Evolutionary conservation across 208 protist species (phyloP).

Genomic region (Acanthamoeba castellanii): DNA sequence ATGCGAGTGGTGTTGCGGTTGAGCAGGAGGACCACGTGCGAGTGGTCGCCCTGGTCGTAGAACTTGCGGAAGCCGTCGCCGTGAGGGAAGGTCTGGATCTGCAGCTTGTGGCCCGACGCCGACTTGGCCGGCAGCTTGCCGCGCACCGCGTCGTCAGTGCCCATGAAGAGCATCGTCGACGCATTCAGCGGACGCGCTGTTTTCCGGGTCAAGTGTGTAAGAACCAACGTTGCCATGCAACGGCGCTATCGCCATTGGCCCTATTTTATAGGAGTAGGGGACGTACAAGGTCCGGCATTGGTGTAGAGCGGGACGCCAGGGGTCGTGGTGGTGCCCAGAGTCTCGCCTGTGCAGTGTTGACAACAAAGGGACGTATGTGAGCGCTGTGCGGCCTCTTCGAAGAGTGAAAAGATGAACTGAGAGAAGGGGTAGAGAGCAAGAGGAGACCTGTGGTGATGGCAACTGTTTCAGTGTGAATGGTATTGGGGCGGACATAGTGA

Average conservation of each 20-base stretch:
- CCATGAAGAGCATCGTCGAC: background rate
- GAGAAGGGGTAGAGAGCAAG: background rate
- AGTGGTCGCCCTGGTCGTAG: background rate
- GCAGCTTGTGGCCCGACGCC: background rate
- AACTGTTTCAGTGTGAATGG: conserved; percentile 22
- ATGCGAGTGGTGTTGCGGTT: conserved; percentile 14
- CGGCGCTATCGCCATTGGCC: too few relatives aligned
- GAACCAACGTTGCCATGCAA: background rate
- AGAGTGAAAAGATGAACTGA: background rate
- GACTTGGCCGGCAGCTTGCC: conserved; percentile 14
- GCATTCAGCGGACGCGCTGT: background rate
- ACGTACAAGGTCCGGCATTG: background rate
- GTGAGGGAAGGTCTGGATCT: background rate
- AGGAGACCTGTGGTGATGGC: conserved; percentile 34
- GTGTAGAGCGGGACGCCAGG: background rate
- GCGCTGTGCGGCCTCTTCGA: background rate
- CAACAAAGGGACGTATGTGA: background rate
- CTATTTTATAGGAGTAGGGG: background rate
- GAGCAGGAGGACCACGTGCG: conserved; percentile 24
- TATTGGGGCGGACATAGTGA: background rate
- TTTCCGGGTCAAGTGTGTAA: background rate
- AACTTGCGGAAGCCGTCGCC: conserved; percentile 25
- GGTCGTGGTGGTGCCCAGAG: background rate
- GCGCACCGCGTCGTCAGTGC: background rate
- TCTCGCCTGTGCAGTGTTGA: background rate